Evolutionary conservation across 202 grass and related monocot species (phyloP), one percentile per base, ranked within the genome.

Genomic region (Panicum hallii): DNA sequence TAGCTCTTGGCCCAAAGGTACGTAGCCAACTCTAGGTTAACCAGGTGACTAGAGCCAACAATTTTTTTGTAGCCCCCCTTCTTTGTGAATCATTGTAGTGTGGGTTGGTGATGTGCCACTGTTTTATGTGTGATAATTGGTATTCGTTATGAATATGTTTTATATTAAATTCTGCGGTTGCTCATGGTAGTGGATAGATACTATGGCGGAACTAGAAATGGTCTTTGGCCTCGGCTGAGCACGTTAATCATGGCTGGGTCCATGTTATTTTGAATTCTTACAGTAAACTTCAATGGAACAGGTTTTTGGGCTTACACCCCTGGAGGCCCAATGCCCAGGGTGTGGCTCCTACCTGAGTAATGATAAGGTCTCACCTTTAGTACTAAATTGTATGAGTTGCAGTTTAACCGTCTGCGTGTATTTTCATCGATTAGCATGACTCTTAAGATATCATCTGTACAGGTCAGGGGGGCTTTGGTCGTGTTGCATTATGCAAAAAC

Each of bases 401-500:
- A 55, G 14, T 76, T 38, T 50, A 72, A 81, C 53, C 47, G 7
- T 70, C 6, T 83, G 10, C 10, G 14, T 80, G 26, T 70, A 57
- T 80, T 79, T 62, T 75, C 5, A 46, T 74, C 6, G 14, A 74
- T 74, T 84, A 41, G 19, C 6, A 8, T 75, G 65, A 84, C 41
- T 77, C 54, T 47, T 62, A 45, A 38, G 42, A 60, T 73, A 70
- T 70, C 55, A 75, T 86, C 14, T 87, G 30, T 84, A 72, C 70
- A 98, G 95, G 93, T 75, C 93, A 87, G 43, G 95, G 95, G 64
- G 95, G 93, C 64, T 98, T 98, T 86, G 93, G 95, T 69, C 88
- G 84, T 84, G 95, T 95, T 88, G 84, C 89, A 64, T 86, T 98
- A 74, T 98, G 95, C 72, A 86, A 89, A 87, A 98, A 98, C 81